phyloP scores from a whole-genome alignment of 208 protist species.

The Leishmania gerbilli region DNA sequence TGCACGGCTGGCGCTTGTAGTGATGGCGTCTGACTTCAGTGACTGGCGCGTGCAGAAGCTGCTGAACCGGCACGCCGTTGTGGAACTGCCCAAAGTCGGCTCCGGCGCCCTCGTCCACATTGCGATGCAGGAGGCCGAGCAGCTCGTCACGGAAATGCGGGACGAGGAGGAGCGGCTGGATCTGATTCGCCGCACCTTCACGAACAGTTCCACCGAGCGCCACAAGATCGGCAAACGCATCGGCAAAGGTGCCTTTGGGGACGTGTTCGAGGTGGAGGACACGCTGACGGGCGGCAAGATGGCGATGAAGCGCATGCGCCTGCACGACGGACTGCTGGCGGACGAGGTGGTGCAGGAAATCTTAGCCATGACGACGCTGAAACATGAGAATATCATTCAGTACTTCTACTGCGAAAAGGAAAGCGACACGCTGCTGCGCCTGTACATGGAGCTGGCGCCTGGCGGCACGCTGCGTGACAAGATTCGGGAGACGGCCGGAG shows the following conservation, averaged over 20 bases:
- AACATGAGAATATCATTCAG: slow-evolving; percentile 94
- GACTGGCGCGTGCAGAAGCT: slow-evolving; percentile 85
- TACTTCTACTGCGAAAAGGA: slow-evolving; percentile 93
- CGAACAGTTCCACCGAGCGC: slow-evolving; percentile 47
- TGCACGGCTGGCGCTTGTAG: slow-evolving; percentile 60
- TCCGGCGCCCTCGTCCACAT: slow-evolving; percentile 77
- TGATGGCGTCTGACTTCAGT: slow-evolving; percentile 75
- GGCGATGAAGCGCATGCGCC: slow-evolving; percentile 87
- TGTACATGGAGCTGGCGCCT: slow-evolving; percentile 94
- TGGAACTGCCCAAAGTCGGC: slow-evolving; percentile 81
- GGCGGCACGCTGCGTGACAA: slow-evolving; percentile 86
- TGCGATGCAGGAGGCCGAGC: slow-evolving; percentile 87
- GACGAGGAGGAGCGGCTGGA: slow-evolving; percentile 85
- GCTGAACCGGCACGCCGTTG: slow-evolving; percentile 70
- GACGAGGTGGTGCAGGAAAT: slow-evolving; percentile 88
- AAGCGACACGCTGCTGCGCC: slow-evolving; percentile 69
- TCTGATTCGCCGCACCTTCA: slow-evolving; percentile 79
- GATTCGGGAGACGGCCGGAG: slow-evolving; percentile 61
- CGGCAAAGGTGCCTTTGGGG: slow-evolving; percentile 86
- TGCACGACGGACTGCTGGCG: slow-evolving; percentile 84
- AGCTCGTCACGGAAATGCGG: slow-evolving; percentile 70
- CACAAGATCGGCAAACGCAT: slow-evolving; percentile 69
- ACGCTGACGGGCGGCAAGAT: slow-evolving; percentile 83
- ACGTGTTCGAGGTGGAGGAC: slow-evolving; percentile 90
- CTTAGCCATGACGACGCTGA: slow-evolving; percentile 86